phyloP scores from a whole-genome alignment of 2,329 filamentous ascomycete genomes.

The Exophiala phaeomuriformis region DNA sequence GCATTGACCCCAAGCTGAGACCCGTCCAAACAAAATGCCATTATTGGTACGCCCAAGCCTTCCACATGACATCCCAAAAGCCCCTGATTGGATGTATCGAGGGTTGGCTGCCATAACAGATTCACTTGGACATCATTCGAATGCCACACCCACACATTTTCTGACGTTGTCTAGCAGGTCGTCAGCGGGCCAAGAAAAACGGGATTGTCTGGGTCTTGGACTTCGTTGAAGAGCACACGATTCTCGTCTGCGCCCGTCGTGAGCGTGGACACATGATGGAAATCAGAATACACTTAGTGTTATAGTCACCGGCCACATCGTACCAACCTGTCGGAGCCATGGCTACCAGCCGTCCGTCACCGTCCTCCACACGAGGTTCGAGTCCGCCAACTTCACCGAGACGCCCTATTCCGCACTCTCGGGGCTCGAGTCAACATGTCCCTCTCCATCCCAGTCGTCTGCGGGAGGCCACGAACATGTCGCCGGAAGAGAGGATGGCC shows the following conservation, averaged over 20 bases:
- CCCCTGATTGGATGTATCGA: not conserved
- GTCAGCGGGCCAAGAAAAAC: not conserved
- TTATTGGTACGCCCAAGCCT: not conserved
- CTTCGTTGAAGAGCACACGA: not conserved
- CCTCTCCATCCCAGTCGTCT: conserved; percentile 25
- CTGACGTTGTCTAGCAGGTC: not conserved
- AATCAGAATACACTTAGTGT: conserved; percentile 3
- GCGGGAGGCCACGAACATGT: conserved; percentile 22
- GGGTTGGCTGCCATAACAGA: not conserved
- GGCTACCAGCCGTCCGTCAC: conserved; percentile 4
- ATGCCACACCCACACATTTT: not conserved
- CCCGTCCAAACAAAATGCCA: not conserved
- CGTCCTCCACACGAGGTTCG: not conserved
- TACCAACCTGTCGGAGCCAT: conserved; percentile 1
- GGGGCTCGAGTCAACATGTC: conserved; percentile 17
- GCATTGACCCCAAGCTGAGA: too few species aligned
- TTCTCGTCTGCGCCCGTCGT: not conserved
- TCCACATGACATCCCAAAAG: conserved; percentile 1
- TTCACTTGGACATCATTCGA: not conserved
- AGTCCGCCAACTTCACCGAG: conserved; percentile 19
- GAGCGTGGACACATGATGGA: not conserved
- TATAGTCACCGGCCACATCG: not conserved
- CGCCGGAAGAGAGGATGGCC: conserved; percentile 23
- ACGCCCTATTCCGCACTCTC: conserved; percentile 6
- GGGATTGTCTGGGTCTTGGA: not conserved